These are phyloP conservation scores for Mitragyna speciosa DNA, from an alignment of 257 asterid genomes.

Conservation along the genomic window DNA sequence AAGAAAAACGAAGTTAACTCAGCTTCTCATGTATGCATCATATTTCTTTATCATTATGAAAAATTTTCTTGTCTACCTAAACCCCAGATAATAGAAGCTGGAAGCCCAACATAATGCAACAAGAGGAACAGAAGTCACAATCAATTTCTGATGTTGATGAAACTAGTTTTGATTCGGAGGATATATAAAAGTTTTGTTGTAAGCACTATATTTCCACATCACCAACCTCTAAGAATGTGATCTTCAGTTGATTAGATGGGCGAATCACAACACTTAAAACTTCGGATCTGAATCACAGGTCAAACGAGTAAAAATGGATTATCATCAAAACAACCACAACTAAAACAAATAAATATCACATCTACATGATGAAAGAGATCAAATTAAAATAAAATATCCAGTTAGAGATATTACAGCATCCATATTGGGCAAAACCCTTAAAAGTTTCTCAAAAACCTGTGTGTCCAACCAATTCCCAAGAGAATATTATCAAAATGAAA, in stretches of 20 bases:
- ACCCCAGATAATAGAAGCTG: background rate
- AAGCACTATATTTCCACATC: conserved; percentile 11
- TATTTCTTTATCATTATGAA: background rate
- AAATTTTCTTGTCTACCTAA: background rate
- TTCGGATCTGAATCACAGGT: conserved; percentile 68
- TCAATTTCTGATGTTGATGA: background rate
- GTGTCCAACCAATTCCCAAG: background rate
- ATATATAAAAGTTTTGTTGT: background rate
- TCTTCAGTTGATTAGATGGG: conserved; percentile 81
- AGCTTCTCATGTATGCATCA: background rate
- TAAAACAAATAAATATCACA: background rate
- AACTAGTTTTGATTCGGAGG: background rate
- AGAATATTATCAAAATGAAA: background rate
- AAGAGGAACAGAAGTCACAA: background rate
- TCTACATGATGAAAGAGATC: background rate
- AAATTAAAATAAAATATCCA: background rate
- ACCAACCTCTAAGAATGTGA: conserved; percentile 94
- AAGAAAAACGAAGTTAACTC: background rate
- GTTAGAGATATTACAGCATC: too few relatives aligned
- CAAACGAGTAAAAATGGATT: conserved; percentile 24
- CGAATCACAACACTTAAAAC: conserved; percentile 78
- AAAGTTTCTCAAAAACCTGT: background rate
- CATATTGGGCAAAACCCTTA: background rate
- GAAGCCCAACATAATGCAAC: background rate
- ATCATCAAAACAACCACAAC: conserved; percentile 7